These are phyloP conservation scores for Atkinsonella hypoxylon DNA, from an alignment of 2,329 filamentous ascomycete species.

Conservation along the genomic window DNA sequence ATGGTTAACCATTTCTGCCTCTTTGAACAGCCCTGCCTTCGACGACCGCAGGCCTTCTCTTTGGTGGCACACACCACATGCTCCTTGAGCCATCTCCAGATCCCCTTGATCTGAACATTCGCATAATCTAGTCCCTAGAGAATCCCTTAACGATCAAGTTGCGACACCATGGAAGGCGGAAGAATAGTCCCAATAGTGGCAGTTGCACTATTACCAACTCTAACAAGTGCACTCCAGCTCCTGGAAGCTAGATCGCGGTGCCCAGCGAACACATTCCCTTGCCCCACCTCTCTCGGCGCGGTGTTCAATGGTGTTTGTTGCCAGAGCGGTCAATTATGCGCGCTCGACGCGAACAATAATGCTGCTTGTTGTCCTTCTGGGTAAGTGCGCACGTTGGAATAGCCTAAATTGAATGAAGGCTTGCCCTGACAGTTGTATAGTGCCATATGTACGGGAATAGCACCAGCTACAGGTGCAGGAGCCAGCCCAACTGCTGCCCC, in stretches of 20 bases:
- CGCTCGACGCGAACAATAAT: slow-evolving; percentile 33
- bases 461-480: slow-evolving; percentile 28
- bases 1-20: background rate
- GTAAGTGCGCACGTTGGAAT: slow-evolving; percentile 22
- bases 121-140: background rate
- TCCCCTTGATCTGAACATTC: no score
- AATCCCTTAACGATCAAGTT: background rate
- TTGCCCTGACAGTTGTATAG: slow-evolving; percentile 17
- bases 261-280: slow-evolving; percentile 38
- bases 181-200: background rate
- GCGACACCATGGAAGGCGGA: background rate
- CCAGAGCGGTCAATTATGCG: slow-evolving; percentile 36
- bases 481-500: slow-evolving; percentile 24
- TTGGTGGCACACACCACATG: background rate
- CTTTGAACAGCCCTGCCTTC: background rate
- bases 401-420: background rate
- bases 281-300: slow-evolving; percentile 32
- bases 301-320: slow-evolving; percentile 40
- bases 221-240: slow-evolving; percentile 12
- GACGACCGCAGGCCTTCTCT: no score
- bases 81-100: background rate
- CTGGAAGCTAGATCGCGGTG: slow-evolving; percentile 24
- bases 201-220: slow-evolving; percentile 9
- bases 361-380: slow-evolving; percentile 43
- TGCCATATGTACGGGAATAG: slow-evolving; percentile 43